Evolutionary conservation across 495 filamentous ascomycete genomes (phyloP), one percentile per base, ranked within the genome.

Genomic region (Hyphodiscus hymeniophilus): DNA sequence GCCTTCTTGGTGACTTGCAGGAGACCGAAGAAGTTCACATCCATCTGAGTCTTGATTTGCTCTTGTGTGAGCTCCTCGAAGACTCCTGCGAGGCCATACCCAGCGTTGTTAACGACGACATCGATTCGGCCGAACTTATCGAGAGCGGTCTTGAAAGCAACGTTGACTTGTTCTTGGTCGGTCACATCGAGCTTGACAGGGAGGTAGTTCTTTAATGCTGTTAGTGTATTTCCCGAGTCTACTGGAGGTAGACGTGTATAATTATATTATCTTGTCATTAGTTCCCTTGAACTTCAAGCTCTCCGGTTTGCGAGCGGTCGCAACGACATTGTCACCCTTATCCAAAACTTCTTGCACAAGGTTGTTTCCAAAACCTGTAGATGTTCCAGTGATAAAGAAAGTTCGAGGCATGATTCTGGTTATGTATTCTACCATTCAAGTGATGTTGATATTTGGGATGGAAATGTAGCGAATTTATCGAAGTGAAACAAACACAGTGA

Each of bases 91-190:
- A 72, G 61, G 4, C 61, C 54, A 50, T 76, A 76, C 16, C 75
- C 75, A 2, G 76, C 75, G 40, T 79, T 80, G 63, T 80, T 79
- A 51, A 79, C 70, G 16, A 76, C 56, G 16, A 79, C 68, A 44
- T 80, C 74, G 46, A 80, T 63, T 30, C 67, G 70, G 21, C 58
- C 56, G 52, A 75, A 75, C 30, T 60, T 59, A 8, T 62, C 33
- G 16, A 51, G 7, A 4, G 48, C 52, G 11, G 42, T 15, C 23
- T 56, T 48, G 49, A 80, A 48, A 3, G 73, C 71, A 0, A 60
- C 55, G 15, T 64, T 56, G 43, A 80, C 67, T 8, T 63, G 63
- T 10, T 52, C 39, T 32, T 71, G 62, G 13, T 71, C 68, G 0
- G 71, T 79, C 10, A 73, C 75, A 2, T 76, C 70, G 21, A 79